Evolutionary conservation across 345 rosid species (phyloP).

Genomic region (Linum lewisii): DNA sequence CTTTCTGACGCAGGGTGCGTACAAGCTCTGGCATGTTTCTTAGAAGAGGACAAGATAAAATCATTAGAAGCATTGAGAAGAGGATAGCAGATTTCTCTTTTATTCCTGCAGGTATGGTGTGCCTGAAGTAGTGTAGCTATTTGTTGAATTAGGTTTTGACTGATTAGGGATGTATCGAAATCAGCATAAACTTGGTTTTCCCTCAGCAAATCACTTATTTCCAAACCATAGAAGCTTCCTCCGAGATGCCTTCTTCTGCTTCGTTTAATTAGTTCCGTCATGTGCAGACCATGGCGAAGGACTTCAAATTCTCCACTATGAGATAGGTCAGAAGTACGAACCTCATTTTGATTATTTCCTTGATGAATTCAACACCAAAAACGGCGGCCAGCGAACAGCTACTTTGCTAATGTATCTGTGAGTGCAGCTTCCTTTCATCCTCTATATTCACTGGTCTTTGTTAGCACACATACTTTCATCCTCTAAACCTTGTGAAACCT

Average conservation of each 20-base stretch:
- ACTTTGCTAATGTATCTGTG: constrained; percentile 93
- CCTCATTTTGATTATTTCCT: constrained; percentile 88
- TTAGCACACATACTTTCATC: background rate
- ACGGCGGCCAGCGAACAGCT: constrained; percentile 90
- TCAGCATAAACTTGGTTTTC: background rate
- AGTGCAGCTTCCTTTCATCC: constrained; percentile 14
- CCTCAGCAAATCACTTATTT: background rate
- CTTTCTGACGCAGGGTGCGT: constrained; percentile 51
- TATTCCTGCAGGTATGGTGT: constrained; percentile 60
- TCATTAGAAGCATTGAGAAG: constrained; percentile 56
- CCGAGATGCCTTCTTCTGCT: background rate
- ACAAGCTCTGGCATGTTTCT: constrained; percentile 91
- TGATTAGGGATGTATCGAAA: background rate
- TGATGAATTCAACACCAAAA: constrained; percentile 73
- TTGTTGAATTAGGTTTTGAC: background rate
- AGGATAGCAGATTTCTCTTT: constrained; percentile 83
- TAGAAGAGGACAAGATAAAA: constrained; percentile 59
- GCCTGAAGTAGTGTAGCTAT: background rate
- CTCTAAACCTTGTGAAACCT: background rate
- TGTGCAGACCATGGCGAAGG: constrained; percentile 85
- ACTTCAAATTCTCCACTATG: constrained; percentile 80
- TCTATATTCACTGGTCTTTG: background rate
- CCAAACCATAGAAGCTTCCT: background rate
- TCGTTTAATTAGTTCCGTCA: constrained; percentile 5
- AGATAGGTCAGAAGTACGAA: constrained; percentile 81